Conservation (phyloP, 2,329 filamentous ascomycete species). For the Pseudopithomyces maydicus region DNA sequence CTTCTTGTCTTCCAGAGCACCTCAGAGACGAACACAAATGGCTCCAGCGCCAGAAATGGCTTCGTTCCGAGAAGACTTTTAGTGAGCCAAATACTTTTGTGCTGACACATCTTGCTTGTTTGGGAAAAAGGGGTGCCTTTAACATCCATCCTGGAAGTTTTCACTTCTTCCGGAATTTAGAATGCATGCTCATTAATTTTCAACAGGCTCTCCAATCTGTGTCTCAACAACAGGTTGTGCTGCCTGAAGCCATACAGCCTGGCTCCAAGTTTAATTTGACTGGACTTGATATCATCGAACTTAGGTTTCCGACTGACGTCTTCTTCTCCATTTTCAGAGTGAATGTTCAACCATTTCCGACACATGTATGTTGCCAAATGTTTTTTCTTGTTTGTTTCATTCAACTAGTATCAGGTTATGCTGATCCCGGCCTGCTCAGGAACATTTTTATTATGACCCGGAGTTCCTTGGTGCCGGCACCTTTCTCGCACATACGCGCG, state of each 20-base stretch:
- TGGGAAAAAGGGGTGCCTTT: background rate
- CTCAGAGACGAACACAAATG: conserved; percentile 6
- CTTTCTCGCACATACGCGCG: conserved; percentile 9
- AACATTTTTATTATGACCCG: background rate
- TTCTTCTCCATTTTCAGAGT: conserved; percentile 23
- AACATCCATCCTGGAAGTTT: background rate
- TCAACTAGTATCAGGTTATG: too few species aligned
- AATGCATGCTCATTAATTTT: background rate
- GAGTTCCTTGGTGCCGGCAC: conserved; percentile 2
- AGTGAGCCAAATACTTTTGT: conserved; percentile 8
- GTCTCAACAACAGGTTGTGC: background rate
- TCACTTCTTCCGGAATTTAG: too few species aligned
- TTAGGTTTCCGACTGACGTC: conserved; percentile 11
- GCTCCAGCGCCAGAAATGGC: conserved; percentile 9
- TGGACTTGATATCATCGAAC: conserved; percentile 19
- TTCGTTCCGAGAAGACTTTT: conserved; percentile 12
- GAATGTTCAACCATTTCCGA: conserved; percentile 12
- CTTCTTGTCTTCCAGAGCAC: background rate
- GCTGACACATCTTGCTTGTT: conserved; percentile 5
- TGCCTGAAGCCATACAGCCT: background rate
- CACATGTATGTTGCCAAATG: background rate
- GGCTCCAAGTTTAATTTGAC: background rate
- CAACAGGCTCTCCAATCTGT: background rate
- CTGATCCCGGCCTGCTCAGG: background rate
- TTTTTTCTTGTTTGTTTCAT: too few species aligned